Evolutionary conservation across 164 flowering plant species (phyloP).

Genomic region (Berberis vulgaris): DNA sequence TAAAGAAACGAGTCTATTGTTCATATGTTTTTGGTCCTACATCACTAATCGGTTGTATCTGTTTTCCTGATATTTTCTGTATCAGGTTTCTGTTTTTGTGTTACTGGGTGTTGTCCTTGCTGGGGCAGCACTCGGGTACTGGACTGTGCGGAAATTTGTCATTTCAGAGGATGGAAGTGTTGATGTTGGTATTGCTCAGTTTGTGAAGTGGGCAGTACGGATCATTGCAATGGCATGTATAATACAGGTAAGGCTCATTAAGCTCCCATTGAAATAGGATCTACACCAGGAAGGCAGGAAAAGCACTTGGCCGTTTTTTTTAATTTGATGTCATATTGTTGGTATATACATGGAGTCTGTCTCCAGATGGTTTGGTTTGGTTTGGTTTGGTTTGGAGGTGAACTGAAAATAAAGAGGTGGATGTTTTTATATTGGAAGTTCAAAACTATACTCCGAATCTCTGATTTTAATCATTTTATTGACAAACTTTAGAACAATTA

Average conservation of each 20-base stretch:
- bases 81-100: constrained; percentile 60
- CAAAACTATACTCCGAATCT: too few species aligned
- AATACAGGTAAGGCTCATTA: constrained; percentile 36
- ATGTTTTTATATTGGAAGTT: too few species aligned
- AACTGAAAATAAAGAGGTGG: too few species aligned
- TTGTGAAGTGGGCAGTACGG: constrained; percentile 91
- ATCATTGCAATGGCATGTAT: constrained; percentile 45
- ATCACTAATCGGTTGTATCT: not conserved
- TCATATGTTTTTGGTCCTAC: not conserved
- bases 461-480: too few species aligned
- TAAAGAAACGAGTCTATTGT: too few species aligned
- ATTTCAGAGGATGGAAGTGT: constrained; percentile 80
- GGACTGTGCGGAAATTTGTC: constrained; percentile 81
- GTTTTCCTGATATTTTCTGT: not conserved
- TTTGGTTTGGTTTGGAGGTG: too few species aligned
- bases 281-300: not conserved
- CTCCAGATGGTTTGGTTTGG: too few species aligned
- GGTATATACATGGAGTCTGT: too few species aligned
- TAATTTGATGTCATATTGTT: too few species aligned
- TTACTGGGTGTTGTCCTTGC: constrained; percentile 48
- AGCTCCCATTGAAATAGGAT: too few species aligned
- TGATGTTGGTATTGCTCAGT: constrained; percentile 71
- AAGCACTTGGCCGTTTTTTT: too few species aligned
- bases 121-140: constrained; percentile 89
- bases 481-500: too few species aligned